Evolutionary conservation across 1,139 yeast genomes (phyloP).

Genomic region (Blastobotrys indianensis): DNA sequence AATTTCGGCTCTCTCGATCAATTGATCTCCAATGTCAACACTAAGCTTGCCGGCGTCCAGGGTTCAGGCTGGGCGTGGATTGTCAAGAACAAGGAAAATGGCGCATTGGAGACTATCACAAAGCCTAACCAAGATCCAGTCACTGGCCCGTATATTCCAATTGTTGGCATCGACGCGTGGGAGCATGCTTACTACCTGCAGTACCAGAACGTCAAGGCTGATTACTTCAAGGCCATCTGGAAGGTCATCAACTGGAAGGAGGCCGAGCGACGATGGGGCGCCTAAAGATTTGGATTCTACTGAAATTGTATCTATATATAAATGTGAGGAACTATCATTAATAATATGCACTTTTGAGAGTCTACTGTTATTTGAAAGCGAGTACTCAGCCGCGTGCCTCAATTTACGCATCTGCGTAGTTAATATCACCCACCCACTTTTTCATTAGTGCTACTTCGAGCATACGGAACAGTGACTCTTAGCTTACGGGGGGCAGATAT

Average conservation of each 20-base stretch:
- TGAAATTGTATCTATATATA: too few species aligned
- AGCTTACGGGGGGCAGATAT: background rate
- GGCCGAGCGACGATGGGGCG: slow-evolving; percentile 60
- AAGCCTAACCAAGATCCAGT: slow-evolving; percentile 90
- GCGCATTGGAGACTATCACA: slow-evolving; percentile 77
- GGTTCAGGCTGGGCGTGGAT: slow-evolving; percentile 99
- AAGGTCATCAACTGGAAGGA: slow-evolving; percentile 94
- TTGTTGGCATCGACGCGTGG: slow-evolving; percentile 97
- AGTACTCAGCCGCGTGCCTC: too few species aligned
- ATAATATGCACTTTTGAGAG: too few species aligned
- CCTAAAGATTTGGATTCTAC: too few species aligned
- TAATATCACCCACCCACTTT: too few species aligned
- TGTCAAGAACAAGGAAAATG: slow-evolving; percentile 79
- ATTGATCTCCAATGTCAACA: slow-evolving; percentile 61
- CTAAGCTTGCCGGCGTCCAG: slow-evolving; percentile 84
- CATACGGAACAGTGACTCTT: too few species aligned
- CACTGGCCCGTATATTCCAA: slow-evolving; percentile 64
- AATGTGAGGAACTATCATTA: too few species aligned
- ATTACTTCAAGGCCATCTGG: slow-evolving; percentile 96
- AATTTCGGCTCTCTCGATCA: slow-evolving; percentile 78
- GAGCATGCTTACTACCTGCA: slow-evolving; percentile 97
- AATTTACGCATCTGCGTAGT: too few species aligned
- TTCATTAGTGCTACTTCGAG: background rate
- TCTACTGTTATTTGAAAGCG: too few species aligned
- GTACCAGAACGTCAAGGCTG: slow-evolving; percentile 89